Percentiles rank a stretch among this genome's conserved stretches.
Conservation (phyloP, 306 rosid genomes). For the Aeschynomene evenia region DNA sequence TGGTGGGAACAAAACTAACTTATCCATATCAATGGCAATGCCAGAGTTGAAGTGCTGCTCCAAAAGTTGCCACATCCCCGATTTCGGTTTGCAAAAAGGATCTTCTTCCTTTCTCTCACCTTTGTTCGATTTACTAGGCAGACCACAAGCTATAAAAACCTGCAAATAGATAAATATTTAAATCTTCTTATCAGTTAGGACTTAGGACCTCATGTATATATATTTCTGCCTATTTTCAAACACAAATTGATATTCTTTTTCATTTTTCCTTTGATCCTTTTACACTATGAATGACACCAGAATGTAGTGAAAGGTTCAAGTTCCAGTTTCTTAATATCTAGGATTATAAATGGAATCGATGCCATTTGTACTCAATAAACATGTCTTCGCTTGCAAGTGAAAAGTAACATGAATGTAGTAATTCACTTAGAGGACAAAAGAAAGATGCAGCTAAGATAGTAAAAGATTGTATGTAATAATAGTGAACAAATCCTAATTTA, state of each 20-base stretch:
- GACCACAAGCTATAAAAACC: conserved; percentile 90
- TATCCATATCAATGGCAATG: conserved; percentile 69
- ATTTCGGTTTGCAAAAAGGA: conserved; percentile 77
- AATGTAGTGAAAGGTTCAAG: not conserved
- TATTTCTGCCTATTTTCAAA: not conserved
- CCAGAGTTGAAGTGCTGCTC: conserved; percentile 79
- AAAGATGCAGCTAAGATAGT: not conserved
- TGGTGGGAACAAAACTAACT: conserved; percentile 54
- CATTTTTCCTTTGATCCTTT: not conserved
- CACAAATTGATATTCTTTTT: not conserved
- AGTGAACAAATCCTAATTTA: not conserved
- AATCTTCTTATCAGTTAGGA: no score
- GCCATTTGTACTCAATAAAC: not conserved
- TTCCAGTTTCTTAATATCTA: conserved; percentile 9
- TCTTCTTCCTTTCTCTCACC: conserved; percentile 47
- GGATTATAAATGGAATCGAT: not conserved
- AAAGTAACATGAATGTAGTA: not conserved
- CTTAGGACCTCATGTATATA: not conserved
- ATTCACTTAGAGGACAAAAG: not conserved
- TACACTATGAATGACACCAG: not conserved
- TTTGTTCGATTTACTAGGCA: conserved; percentile 44
- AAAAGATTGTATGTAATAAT: not conserved
- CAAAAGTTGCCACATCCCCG: conserved; percentile 91
- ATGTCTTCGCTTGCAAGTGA: not conserved
- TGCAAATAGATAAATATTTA: conserved; percentile 37